These are phyloP conservation scores for Phlebopus sp. DNA, from an alignment of 1,284 basidiomycete species.

Conservation along the genomic window DNA sequence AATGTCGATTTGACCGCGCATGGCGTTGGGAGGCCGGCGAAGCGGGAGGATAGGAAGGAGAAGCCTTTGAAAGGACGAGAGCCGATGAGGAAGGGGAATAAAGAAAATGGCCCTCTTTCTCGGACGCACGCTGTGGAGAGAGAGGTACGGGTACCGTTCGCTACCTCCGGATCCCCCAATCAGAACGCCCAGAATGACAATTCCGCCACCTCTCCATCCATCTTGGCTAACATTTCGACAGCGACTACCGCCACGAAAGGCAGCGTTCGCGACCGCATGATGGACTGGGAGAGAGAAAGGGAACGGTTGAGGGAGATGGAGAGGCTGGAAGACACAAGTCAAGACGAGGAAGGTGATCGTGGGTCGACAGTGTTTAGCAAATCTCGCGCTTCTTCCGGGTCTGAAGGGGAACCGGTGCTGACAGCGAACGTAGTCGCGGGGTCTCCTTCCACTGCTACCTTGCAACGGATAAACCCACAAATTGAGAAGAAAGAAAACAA, in stretches of 20 bases:
- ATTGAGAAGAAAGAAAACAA: conserved; percentile 13
- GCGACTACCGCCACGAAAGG: conserved; percentile 30
- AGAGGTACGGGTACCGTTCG: conserved; percentile 3
- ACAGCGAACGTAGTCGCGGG: conserved; percentile 33
- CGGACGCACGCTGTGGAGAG: conserved; percentile 9
- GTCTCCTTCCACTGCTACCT: conserved; percentile 23
- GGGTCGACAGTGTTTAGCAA: conserved; percentile 27
- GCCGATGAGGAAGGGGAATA: conserved; percentile 21
- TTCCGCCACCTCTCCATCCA: conserved; percentile 6
- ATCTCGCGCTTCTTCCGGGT: conserved; percentile 15
- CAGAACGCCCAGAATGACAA: conserved; percentile 12
- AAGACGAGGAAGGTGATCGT: conserved; percentile 18
- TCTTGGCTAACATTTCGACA: conserved; percentile 20
- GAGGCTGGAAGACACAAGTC: conserved; percentile 22
- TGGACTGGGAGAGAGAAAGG: conserved; percentile 37
- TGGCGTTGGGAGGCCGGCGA: conserved; percentile 20
- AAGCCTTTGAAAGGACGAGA: conserved; percentile 15
- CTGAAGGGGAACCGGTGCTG: conserved; percentile 23
- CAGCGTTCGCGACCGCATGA: conserved; percentile 35
- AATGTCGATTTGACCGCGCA: conserved; percentile 34
- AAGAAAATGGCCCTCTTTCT: conserved; percentile 21
- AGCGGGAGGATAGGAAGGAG: conserved; percentile 13
- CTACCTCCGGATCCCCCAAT: conserved; percentile 1
- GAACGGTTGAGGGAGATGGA: conserved; percentile 32
- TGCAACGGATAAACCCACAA: not conserved